Percentiles rank a stretch among this genome's conserved stretches.
Evolutionary conservation across 257 asterid genomes (phyloP).

Genomic region (Salvia rosmarinus): DNA sequence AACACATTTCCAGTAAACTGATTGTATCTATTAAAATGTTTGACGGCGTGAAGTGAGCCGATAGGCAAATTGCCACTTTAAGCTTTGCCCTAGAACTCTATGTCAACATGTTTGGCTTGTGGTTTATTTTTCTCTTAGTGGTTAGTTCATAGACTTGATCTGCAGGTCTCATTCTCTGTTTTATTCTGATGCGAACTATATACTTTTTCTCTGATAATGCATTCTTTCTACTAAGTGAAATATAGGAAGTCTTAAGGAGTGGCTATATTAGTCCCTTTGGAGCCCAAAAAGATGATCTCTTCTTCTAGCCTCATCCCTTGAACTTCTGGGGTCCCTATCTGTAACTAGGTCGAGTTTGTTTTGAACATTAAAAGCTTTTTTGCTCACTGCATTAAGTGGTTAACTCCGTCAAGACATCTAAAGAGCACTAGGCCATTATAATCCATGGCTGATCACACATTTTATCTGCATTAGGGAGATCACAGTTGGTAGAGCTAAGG

Average conservation of each 20-base stretch:
- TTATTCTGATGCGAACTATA: neutral
- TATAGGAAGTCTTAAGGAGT: constrained; percentile 5
- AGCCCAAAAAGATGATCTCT: neutral
- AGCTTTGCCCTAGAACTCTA: neutral
- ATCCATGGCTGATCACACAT: constrained; percentile 1
- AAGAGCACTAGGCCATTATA: constrained; percentile 14
- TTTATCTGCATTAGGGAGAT: constrained; percentile 14
- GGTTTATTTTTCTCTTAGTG: neutral
- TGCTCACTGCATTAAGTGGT: neutral
- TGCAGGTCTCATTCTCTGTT: constrained; percentile 14
- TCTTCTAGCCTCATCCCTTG: neutral
- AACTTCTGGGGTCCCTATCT: neutral
- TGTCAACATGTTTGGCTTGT: neutral
- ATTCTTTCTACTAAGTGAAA: neutral
- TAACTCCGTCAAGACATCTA: neutral
- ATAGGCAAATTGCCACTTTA: neutral
- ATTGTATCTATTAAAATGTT: neutral
- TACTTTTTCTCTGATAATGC: neutral
- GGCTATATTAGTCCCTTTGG: neutral
- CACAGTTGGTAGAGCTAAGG: constrained; percentile 4
- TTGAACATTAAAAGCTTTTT: neutral
- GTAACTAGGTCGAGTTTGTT: neutral
- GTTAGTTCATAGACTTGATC: neutral
- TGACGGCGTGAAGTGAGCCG: too few species aligned
- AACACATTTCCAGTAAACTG: neutral